These are phyloP conservation scores for Cercospora beticola DNA, from an alignment of 2,329 filamentous ascomycete genomes.

Conservation along the genomic window DNA sequence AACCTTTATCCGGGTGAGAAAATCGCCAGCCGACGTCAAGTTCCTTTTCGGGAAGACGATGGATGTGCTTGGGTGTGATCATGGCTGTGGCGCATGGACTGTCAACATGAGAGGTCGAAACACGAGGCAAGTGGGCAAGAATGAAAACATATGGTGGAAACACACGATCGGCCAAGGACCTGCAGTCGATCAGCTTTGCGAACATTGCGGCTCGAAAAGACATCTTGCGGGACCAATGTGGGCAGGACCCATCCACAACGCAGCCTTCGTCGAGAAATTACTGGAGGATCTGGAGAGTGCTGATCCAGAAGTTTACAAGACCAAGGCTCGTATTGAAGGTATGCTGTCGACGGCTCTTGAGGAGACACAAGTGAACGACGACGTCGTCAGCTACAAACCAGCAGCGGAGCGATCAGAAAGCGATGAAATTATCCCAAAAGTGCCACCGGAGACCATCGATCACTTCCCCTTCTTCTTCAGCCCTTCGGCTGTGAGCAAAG, in stretches of 20 bases:
- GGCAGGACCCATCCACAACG: slow-evolving; percentile 81
- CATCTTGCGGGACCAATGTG: slow-evolving; percentile 95
- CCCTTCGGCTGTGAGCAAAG: slow-evolving; percentile 70
- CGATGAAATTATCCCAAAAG: slow-evolving; percentile 42
- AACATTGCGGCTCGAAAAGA: slow-evolving; percentile 81
- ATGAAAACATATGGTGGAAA: slow-evolving; percentile 69
- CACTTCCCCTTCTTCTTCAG: slow-evolving; percentile 83
- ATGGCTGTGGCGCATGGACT: slow-evolving; percentile 87
- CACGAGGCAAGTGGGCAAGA: slow-evolving; percentile 66
- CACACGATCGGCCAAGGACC: slow-evolving; percentile 73
- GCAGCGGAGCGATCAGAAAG: slow-evolving; percentile 7
- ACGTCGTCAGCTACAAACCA: slow-evolving; percentile 13
- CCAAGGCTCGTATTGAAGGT: slow-evolving; percentile 76
- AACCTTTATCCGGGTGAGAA: slow-evolving; percentile 79
- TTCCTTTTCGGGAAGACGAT: slow-evolving; percentile 88
- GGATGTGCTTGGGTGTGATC: slow-evolving; percentile 86
- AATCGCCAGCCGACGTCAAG: slow-evolving; percentile 82
- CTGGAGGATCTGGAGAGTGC: slow-evolving; percentile 68
- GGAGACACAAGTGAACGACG: slow-evolving; percentile 52
- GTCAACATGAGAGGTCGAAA: slow-evolving; percentile 76
- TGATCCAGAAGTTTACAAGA: slow-evolving; percentile 72
- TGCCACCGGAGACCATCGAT: slow-evolving; percentile 66
- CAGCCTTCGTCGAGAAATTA: slow-evolving; percentile 76
- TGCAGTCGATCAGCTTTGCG: slow-evolving; percentile 64
- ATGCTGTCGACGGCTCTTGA: slow-evolving; percentile 89